Conservation (phyloP, 129 eudicot genomes). For the Centrapalus pauciflorus region DNA sequence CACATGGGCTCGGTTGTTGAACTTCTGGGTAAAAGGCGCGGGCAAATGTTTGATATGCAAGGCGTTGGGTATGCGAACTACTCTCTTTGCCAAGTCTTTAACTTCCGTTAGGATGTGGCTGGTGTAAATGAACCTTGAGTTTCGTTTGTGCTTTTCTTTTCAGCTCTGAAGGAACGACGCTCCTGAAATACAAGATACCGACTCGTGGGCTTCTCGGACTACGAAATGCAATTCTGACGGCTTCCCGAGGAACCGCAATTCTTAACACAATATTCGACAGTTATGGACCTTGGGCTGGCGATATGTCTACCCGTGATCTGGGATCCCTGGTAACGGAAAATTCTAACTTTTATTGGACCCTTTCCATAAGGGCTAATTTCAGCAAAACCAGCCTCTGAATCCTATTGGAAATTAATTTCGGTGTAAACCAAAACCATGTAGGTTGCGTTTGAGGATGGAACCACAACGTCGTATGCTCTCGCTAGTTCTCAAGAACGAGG, state of each 20-base stretch:
- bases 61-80: conserved; percentile 61
- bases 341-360: too few species aligned
- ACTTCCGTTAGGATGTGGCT: too few species aligned
- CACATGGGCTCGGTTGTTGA: conserved; percentile 88
- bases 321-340: conserved; percentile 73
- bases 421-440: too few species aligned
- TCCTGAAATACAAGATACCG: conserved; percentile 83
- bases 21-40: conserved; percentile 95
- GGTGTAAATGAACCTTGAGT: too few species aligned
- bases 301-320: conserved; percentile 84
- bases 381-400: too few species aligned
- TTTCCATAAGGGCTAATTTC: too few species aligned
- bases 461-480: conserved; percentile 78
- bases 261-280: conserved; percentile 92
- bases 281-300: conserved; percentile 96
- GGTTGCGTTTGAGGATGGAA: conserved; percentile 96
- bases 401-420: too few species aligned
- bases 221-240: conserved; percentile 81
- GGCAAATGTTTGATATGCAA: conserved; percentile 93
- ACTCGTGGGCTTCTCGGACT: conserved; percentile 94
- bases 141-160: too few species aligned
- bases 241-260: conserved; percentile 94
- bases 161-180: conserved; percentile 82
- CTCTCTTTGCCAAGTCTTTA: background rate
- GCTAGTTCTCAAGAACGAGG: conserved; percentile 93